Conservation (phyloP, 2,329 filamentous ascomycete species). For the Trichoderma citrinoviride region DNA sequence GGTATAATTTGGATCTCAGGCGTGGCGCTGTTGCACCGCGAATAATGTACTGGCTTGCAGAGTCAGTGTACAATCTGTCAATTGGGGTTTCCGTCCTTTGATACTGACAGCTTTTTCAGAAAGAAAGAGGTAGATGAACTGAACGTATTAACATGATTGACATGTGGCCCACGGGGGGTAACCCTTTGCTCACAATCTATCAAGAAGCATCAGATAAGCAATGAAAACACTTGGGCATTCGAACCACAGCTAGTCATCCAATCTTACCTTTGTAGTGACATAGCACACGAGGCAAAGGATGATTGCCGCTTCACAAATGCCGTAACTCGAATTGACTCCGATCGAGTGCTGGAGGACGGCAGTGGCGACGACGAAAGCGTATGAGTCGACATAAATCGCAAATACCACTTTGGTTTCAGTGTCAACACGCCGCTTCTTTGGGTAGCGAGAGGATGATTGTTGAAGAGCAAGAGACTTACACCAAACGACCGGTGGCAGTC, state of each 20-base stretch:
- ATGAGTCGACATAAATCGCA: slow-evolving; percentile 59
- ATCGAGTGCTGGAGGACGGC: slow-evolving; percentile 56
- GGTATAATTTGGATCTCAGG: slow-evolving; percentile 56
- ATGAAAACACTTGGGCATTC: not conserved
- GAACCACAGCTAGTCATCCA: not conserved
- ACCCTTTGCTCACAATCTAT: slow-evolving; percentile 33
- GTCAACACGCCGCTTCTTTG: not conserved
- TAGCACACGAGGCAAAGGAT: slow-evolving; percentile 61
- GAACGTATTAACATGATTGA: not conserved
- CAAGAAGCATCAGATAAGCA: not conserved
- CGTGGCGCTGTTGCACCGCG: slow-evolving; percentile 50
- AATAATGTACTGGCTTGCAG: slow-evolving; percentile 51
- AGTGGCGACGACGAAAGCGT: slow-evolving; percentile 57
- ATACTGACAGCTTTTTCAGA: slow-evolving; percentile 59
- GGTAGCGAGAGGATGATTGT: no score
- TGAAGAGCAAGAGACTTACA: slow-evolving; percentile 35
- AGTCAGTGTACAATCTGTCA: not conserved
- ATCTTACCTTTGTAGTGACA: slow-evolving; percentile 59
- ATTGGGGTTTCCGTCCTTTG: not conserved
- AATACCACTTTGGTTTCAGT: slow-evolving; percentile 52
- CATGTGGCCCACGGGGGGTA: not conserved
- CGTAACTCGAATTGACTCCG: slow-evolving; percentile 50
- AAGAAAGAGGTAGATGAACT: slow-evolving; percentile 63
- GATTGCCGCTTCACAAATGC: slow-evolving; percentile 57
- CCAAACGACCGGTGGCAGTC: slow-evolving; percentile 44